Evolutionary conservation across 352 stramenopile genomes (phyloP).

Genomic region (Nothophytophthora sp.): DNA sequence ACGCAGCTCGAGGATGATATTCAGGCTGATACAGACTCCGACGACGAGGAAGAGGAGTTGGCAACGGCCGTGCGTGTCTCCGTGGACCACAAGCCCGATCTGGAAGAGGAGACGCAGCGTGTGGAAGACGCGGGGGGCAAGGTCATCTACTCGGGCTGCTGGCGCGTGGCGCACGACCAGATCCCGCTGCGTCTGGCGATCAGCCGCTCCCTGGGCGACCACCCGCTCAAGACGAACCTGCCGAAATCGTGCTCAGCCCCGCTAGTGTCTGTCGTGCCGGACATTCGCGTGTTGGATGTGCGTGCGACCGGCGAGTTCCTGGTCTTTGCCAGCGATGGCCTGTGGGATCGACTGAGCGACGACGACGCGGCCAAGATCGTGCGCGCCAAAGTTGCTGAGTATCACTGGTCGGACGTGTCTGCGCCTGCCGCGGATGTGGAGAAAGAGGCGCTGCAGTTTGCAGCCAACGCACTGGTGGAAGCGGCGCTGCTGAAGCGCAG

Average conservation of each 20-base stretch:
- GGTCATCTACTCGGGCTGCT: conserved; percentile 82
- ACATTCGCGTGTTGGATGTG: conserved; percentile 72
- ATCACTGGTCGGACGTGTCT: conserved; percentile 19
- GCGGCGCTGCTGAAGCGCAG: conserved; percentile 62
- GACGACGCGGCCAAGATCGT: conserved; percentile 64
- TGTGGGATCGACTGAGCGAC: conserved; percentile 80
- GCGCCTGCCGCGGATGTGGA: conserved; percentile 19
- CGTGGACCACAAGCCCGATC: conserved; percentile 78
- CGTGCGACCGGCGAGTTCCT: conserved; percentile 53
- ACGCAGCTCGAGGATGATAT: conserved; percentile 29
- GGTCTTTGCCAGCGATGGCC: conserved; percentile 76
- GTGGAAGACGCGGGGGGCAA: conserved; percentile 71
- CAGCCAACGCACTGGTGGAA: conserved; percentile 69
- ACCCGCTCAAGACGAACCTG: conserved; percentile 73
- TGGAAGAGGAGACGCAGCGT: conserved; percentile 58
- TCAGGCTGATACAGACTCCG: conserved; percentile 3
- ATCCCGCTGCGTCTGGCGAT: conserved; percentile 73
- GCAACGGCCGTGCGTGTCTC: conserved; percentile 55
- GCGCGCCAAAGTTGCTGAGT: conserved; percentile 55
- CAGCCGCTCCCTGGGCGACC: conserved; percentile 76
- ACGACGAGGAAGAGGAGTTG: conserved; percentile 17
- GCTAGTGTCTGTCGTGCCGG: conserved; percentile 70
- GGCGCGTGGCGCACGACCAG: conserved; percentile 79
- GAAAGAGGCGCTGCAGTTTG: conserved; percentile 57
- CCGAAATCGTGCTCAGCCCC: conserved; percentile 58